Base-by-base conservation (phyloP, 1,139 yeast species). In the Geotrichum fermentans region DNA sequence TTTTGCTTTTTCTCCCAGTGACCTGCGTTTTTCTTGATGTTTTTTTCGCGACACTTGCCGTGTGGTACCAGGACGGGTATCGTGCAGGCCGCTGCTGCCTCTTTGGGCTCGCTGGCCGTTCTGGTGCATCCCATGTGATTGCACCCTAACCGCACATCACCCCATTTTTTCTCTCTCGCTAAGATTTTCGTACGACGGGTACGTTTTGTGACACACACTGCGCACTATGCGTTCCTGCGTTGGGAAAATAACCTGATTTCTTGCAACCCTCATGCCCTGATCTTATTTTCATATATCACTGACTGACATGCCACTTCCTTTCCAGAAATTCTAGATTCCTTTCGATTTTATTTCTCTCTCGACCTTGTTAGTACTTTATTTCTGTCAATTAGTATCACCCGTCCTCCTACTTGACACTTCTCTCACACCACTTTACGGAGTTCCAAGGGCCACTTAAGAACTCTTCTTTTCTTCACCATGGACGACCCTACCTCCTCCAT, bases 401-500 rank as follows among this genome's bases (percentile, higher is more conserved):
- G n/a, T n/a, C n/a, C n/a, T n/a, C n/a, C n/a, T n/a, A 10, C 11
- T 14, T 14, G 8, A 39, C n/a, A 7, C 18, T 20, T 11, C 16
- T 41, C 24, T 24, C 29, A 43, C 30, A 29, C 43, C 37, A 29
- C 48, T 18, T 24, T 14, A 20, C 29, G 7, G 24, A 34, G 33
- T 18, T n/a, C 22, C n/a, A 10, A 11, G 7, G 14, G 26, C 11
- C 34, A 20, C 22, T n/a, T 20, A 28, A 40, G 28, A 20, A 30
- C 33, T 16, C 18, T 22, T 29, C 18, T 28, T 8, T 43, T 22
- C 3, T 30, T 30, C 21, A 40, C 29, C 26, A 45, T 38, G 52
- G 47, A 45, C 35, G 48, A 49, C 14, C 44, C 41, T 16, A 39
- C 48, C 17, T 26, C 43, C 33, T 26, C 43, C 33, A 50, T 37